These are phyloP conservation scores for Zancudomyces culisetae DNA, from an alignment of 371 early-diverging fungal species.

Conservation along the genomic window DNA sequence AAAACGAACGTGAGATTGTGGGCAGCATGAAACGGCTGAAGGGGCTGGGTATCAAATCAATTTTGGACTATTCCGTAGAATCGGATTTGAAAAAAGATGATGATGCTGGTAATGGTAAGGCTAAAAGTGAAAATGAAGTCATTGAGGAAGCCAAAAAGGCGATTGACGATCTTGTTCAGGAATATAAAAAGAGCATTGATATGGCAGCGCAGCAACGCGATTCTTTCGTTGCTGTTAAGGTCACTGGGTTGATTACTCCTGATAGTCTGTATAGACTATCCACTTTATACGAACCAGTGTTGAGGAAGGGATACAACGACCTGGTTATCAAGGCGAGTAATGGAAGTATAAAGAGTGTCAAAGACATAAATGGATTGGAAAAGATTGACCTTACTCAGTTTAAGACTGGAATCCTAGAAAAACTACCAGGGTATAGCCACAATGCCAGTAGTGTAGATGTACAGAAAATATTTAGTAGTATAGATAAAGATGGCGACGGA, in stretches of 20 bases:
- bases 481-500: slow-evolving; percentile 30
- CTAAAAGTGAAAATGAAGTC: slow-evolving; percentile 10
- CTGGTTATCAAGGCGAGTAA: slow-evolving; percentile 21
- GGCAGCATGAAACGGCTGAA: slow-evolving; percentile 58
- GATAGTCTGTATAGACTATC: slow-evolving; percentile 53
- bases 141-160: slow-evolving; percentile 32
- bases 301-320: not conserved
- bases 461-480: slow-evolving; percentile 19
- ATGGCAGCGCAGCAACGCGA: slow-evolving; percentile 43
- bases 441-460: slow-evolving; percentile 1
- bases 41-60: slow-evolving; percentile 53
- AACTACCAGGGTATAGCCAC: slow-evolving; percentile 13
- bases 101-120: not conserved
- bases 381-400: slow-evolving; percentile 8
- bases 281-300: not conserved
- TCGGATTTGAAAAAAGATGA: slow-evolving; percentile 46
- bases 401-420: slow-evolving; percentile 8
- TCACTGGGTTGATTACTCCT: slow-evolving; percentile 71
- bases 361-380: too few relatives aligned
- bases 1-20: slow-evolving; percentile 63
- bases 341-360: slow-evolving; percentile 27
- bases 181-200: slow-evolving; percentile 32
- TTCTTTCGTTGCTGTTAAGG: slow-evolving; percentile 68
- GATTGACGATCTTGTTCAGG: slow-evolving; percentile 38
- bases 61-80: slow-evolving; percentile 77